A percentile compares a stretch with the other conserved stretches of the same genome.
Conservation (phyloP, 768 basidiomycete genomes). For the Termitomyces heimii region DNA sequence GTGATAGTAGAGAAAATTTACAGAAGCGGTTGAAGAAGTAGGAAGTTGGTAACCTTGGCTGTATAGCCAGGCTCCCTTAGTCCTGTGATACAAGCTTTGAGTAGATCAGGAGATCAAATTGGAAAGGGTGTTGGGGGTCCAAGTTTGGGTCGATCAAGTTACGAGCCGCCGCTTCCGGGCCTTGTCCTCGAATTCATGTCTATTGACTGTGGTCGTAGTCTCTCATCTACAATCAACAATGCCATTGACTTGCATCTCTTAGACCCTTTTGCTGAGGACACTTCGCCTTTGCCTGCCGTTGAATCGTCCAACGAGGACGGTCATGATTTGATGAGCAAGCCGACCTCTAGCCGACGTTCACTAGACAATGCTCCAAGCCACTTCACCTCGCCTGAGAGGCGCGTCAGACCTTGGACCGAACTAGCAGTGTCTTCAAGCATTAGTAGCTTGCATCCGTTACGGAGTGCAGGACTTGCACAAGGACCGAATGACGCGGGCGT, state of each 20-base stretch:
- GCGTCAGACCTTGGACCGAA: conserved; percentile 20
- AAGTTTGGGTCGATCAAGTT: background rate
- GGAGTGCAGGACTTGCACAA: conserved; percentile 18
- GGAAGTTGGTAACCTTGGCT: background rate
- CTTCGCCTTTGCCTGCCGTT: background rate
- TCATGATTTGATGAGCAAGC: background rate
- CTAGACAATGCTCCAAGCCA: background rate
- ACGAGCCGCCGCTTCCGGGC: background rate
- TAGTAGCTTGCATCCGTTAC: conserved; percentile 18
- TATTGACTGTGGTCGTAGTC: conserved; percentile 6
- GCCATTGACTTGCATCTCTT: conserved; percentile 5
- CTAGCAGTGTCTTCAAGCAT: conserved; percentile 4
- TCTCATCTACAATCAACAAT: conserved; percentile 7
- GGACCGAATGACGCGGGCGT: conserved; percentile 21
- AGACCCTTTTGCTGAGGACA: conserved; percentile 12
- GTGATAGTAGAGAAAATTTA: background rate
- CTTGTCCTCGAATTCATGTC: conserved; percentile 4
- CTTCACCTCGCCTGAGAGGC: conserved; percentile 2
- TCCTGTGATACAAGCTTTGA: background rate
- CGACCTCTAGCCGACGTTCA: background rate
- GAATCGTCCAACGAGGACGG: background rate
- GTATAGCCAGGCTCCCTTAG: background rate
- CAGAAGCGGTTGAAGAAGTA: conserved; percentile 11
- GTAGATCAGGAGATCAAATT: background rate
- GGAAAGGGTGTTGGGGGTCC: conserved; percentile 10